Base-by-base conservation (phyloP, 2,329 filamentous ascomycete genomes). In the Colletotrichum agaves region DNA sequence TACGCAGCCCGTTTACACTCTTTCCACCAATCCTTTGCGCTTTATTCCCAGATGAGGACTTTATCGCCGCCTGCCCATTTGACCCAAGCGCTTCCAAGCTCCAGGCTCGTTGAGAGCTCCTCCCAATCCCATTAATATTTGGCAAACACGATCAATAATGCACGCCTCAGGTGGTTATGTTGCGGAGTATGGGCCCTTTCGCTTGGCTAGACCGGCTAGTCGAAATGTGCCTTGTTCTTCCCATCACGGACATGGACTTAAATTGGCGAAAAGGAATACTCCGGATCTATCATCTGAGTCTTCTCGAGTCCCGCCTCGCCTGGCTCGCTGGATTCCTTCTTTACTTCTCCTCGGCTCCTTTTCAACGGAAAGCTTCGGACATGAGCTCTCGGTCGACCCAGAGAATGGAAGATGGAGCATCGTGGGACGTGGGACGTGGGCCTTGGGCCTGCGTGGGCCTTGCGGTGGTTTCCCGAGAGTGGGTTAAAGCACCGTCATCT, bases 11-110 rank as follows among this genome's bases (percentile, higher is more conserved):
- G 6, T 41, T 37, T 37, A 33, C 23, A 46, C 64, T 31, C 33
- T 49, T 67, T 60, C 64, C 61, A 67, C 64, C 61, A 67, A 67
- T 64, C 61, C 35, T 62, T 13, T 37, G 23, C 21, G 13, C 58
- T 41, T 49, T 19, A 50, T 57, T 46, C 35, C 41, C 23, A 49
- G 35, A 17, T 12, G 37, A 17, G 27, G 13, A 43, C 33, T 44
- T 63, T 67, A 50, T 58, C 58, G 59, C 60, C 63, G 57, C 27
- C 27, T 7, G 8, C 27, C 27, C 63, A 57, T 12, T n/a, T 31
- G 59, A 13, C 59, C 43, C 50, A 43, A 47, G 52, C 60, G 50
- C 52, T 13, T 41, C 33, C 46, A 11, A 31, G 33, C 17, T 59
- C 27, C 3, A 27, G 3, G 4, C 4, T 27, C 21, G 27, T 64